Evolutionary conservation across 306 rosid species (phyloP).

Genomic region (Coriaria nepalensis): DNA sequence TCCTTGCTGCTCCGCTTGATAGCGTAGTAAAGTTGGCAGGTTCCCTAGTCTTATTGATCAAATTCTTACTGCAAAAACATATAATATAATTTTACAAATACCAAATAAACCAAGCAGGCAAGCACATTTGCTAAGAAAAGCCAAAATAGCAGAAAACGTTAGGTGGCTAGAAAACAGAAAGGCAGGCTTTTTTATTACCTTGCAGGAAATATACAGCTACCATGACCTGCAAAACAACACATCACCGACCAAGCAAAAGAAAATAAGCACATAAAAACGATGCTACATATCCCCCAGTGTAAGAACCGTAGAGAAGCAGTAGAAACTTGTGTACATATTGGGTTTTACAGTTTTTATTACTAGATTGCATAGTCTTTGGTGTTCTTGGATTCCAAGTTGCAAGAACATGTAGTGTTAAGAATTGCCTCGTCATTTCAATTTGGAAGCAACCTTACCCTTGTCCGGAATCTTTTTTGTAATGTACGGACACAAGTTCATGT

Average conservation of each 20-base stretch:
- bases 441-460: too few species aligned
- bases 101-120: not conserved
- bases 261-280: conserved; percentile 3
- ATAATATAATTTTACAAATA: conserved; percentile 11
- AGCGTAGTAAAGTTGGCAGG: conserved; percentile 42
- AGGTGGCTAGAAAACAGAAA: conserved; percentile 1
- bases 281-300: conserved; percentile 6
- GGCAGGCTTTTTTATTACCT: conserved; percentile 32
- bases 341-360: not conserved
- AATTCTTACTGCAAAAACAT: conserved; percentile 44
- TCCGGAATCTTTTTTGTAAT: too few species aligned
- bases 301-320: conserved; percentile 7
- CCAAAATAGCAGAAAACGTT: not conserved
- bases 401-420: too few species aligned
- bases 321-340: conserved; percentile 7
- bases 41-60: conserved; percentile 39
- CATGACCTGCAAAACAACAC: conserved; percentile 52
- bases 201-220: conserved; percentile 80
- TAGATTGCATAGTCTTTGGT: too few species aligned
- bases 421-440: too few species aligned
- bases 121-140: conserved; percentile 5
- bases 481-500: too few species aligned
- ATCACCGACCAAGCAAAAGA: conserved; percentile 21
- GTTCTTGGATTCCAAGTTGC: too few species aligned
- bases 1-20: conserved; percentile 40